A percentile compares a stretch with the other conserved stretches of the same genome.
These are phyloP conservation scores for Aspergillus ochraceoroseus DNA, from an alignment of 2,329 filamentous ascomycete species.

Conservation along the genomic window DNA sequence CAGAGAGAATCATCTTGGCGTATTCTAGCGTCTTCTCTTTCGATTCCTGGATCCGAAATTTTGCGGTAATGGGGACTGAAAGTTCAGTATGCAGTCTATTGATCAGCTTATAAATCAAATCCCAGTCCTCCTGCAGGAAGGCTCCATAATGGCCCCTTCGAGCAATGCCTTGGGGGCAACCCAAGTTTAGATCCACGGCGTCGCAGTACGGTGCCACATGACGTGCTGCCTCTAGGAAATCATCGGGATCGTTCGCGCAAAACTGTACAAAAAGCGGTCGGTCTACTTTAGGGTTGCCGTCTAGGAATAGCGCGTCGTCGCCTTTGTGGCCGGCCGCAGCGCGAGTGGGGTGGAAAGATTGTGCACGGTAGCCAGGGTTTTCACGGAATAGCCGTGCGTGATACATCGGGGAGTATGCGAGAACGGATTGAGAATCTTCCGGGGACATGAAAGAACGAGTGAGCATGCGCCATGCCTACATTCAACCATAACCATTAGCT, in stretches of 20 bases:
- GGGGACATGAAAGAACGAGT: conserved; percentile 83
- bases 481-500: conserved; percentile 16
- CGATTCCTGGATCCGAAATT: conserved; percentile 85
- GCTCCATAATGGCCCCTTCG: conserved; percentile 85
- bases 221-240: conserved; percentile 60
- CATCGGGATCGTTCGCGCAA: conserved; percentile 56
- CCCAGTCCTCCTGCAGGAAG: conserved; percentile 90
- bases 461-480: conserved; percentile 89
- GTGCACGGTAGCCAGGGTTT: conserved; percentile 66
- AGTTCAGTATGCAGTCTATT: conserved; percentile 74
- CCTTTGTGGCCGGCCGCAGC: conserved; percentile 26
- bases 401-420: conserved; percentile 94
- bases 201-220: conserved; percentile 83
- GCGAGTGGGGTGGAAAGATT: conserved; percentile 70
- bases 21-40: conserved; percentile 83
- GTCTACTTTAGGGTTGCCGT: conserved; percentile 80
- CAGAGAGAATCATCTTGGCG: conserved; percentile 76
- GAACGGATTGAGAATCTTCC: conserved; percentile 58
- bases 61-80: conserved; percentile 82
- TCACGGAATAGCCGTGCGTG: conserved; percentile 86
- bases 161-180: conserved; percentile 94
- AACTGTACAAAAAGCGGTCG: conserved; percentile 94
- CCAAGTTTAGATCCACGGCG: conserved; percentile 90
- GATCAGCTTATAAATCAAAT: conserved; percentile 75
- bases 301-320: conserved; percentile 56